Evolutionary conservation across 371 early-diverging fungal species (phyloP).

Genomic region (Batrachochytrium dendrobatidis): DNA sequence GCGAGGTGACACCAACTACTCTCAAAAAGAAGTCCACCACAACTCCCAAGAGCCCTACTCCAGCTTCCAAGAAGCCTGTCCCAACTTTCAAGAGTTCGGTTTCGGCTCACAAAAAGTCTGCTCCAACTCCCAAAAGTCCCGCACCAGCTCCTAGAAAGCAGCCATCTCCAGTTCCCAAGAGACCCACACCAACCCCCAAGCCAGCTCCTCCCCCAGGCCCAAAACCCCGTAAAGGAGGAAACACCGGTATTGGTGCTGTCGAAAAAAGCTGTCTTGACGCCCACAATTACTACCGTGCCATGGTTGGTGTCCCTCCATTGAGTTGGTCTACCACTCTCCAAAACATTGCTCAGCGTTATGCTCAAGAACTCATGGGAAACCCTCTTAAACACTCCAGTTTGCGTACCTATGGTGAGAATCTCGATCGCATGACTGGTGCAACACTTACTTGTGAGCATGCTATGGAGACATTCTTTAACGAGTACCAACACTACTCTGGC

Average conservation of each 20-base stretch:
- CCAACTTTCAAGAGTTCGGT: too few species aligned
- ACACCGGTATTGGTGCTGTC: neutral
- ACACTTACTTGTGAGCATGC: neutral
- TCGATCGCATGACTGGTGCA: neutral
- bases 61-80: too few species aligned
- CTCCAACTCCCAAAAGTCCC: too few species aligned
- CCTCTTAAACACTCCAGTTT: neutral
- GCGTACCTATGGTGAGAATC: constrained; percentile 13
- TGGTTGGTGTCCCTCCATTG: constrained; percentile 5
- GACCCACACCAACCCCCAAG: neutral
- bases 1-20: too few species aligned
- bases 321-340: neutral
- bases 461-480: constrained; percentile 3
- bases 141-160: too few species aligned
- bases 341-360: constrained; percentile 3
- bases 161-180: neutral
- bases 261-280: constrained; percentile 8
- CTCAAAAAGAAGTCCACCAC: too few species aligned
- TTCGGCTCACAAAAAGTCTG: too few species aligned
- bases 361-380: constrained; percentile 5
- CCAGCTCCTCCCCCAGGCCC: neutral
- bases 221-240: neutral
- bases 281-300: constrained; percentile 11
- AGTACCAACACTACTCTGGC: neutral
- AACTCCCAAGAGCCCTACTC: too few species aligned